phyloP scores from a whole-genome alignment of 2,329 filamentous ascomycete species.

The Colletotrichum navitas region DNA sequence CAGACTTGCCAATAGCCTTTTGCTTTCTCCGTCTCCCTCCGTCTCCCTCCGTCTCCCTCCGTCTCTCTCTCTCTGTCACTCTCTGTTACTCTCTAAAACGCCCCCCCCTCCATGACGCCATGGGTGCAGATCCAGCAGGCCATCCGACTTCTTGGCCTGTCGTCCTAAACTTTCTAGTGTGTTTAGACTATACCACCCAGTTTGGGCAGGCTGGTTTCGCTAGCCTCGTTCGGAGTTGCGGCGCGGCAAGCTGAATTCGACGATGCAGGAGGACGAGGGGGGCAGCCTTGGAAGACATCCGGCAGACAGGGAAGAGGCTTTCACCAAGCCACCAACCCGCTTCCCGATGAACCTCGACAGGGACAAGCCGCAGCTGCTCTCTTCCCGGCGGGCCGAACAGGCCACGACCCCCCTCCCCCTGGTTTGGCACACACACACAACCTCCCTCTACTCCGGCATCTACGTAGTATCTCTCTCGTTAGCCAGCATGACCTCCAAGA shows the following conservation, averaged over 20 bases:
- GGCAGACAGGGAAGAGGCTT: neutral
- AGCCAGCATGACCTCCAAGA: neutral
- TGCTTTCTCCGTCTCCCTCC: neutral
- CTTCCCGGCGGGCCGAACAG: constrained; percentile 31
- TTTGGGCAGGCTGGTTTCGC: neutral
- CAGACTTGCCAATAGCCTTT: constrained; percentile 11
- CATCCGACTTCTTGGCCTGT: neutral
- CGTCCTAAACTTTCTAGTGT: neutral
- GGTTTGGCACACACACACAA: too few species aligned
- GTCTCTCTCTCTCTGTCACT: neutral
- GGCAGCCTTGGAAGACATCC: neutral
- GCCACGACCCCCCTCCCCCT: neutral
- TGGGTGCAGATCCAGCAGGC: constrained; percentile 5
- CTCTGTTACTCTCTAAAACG: neutral
- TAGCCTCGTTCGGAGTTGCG: constrained; percentile 3
- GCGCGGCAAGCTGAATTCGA: neutral
- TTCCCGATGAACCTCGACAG: constrained; percentile 36
- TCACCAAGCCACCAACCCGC: constrained; percentile 2
- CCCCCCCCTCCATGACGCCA: constrained; percentile 1
- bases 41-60: neutral
- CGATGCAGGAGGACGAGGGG: neutral
- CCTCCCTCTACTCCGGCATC: too few species aligned
- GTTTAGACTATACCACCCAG: constrained; percentile 1
- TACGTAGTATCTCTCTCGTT: neutral
- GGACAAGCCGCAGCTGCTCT: constrained; percentile 35